phyloP scores from a whole-genome alignment of 2,329 filamentous ascomycete genomes.

The Colletotrichum abscissum region DNA sequence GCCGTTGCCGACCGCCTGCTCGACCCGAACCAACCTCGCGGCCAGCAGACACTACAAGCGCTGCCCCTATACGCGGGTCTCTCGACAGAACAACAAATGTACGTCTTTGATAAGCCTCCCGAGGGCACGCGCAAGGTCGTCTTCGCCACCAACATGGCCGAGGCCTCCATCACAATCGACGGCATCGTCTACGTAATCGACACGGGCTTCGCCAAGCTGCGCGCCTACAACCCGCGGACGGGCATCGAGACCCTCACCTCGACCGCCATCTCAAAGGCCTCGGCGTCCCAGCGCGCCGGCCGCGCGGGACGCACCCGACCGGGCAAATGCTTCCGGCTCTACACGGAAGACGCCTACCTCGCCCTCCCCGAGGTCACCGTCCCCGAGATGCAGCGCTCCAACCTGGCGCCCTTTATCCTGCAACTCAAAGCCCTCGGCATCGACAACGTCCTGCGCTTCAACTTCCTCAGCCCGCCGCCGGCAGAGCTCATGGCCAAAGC shows the following conservation, averaged over 20 bases:
- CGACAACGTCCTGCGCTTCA: constrained; percentile 91
- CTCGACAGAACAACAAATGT: constrained; percentile 92
- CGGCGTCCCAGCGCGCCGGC: constrained; percentile 90
- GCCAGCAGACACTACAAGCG: constrained; percentile 70
- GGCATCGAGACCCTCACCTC: constrained; percentile 90
- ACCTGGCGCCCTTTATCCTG: constrained; percentile 87
- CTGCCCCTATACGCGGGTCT: constrained; percentile 91
- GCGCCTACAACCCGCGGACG: constrained; percentile 84
- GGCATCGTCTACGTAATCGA: constrained; percentile 94
- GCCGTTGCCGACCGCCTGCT: constrained; percentile 60
- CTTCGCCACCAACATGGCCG: constrained; percentile 94
- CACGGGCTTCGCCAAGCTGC: constrained; percentile 89
- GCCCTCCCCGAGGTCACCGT: constrained; percentile 77
- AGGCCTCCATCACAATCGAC: constrained; percentile 94
- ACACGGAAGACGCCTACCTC: constrained; percentile 80
- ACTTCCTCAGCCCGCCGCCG: constrained; percentile 88
- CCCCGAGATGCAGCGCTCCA: constrained; percentile 92
- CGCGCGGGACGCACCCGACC: constrained; percentile 89
- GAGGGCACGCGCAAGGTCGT: constrained; percentile 91
- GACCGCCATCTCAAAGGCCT: constrained; percentile 87
- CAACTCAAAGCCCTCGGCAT: constrained; percentile 96
- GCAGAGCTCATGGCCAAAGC: constrained; percentile 86
- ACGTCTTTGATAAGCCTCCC: constrained; percentile 87
- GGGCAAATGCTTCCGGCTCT: constrained; percentile 94
- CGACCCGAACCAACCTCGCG: constrained; percentile 49